A percentile compares a stretch with the other conserved stretches of the same genome.
These are phyloP conservation scores for Pneumocystis oryctolagi DNA, from an alignment of 1,139 yeast genomes.

Conservation along the genomic window DNA sequence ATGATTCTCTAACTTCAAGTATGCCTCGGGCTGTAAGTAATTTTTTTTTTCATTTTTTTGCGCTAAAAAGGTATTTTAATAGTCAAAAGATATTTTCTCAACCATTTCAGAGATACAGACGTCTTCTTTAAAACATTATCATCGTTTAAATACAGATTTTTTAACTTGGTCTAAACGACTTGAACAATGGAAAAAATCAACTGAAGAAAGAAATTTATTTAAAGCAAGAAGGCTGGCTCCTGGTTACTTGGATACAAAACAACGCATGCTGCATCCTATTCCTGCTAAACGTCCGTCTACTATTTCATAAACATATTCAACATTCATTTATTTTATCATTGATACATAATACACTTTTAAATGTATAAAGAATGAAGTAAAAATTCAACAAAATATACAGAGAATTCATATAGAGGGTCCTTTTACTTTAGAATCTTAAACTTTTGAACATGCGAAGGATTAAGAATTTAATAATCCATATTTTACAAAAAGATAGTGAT, in stretches of 20 bases:
- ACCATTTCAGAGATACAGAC: neutral
- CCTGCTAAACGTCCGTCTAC: neutral
- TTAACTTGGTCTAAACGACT: neutral
- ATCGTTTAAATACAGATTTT: neutral
- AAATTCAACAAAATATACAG: too few relatives aligned
- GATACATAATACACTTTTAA: too few relatives aligned
- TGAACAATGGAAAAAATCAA: slow-evolving; percentile 5
- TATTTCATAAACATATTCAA: neutral
- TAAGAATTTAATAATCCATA: too few relatives aligned
- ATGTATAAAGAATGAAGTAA: too few relatives aligned
- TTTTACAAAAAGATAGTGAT: too few relatives aligned
- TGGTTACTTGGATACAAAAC: slow-evolving; percentile 10
- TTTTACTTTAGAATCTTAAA: too few relatives aligned
- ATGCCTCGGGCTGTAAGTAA: neutral
- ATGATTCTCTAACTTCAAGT: neutral
- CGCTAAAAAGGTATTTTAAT: too few relatives aligned
- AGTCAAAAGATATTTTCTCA: neutral
- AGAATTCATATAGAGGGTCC: too few relatives aligned
- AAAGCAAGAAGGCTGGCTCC: slow-evolving; percentile 10
- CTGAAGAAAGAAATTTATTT: neutral
- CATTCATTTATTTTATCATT: neutral
- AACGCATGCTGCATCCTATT: slow-evolving; percentile 7
- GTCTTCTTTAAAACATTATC: neutral
- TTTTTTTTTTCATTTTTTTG: neutral
- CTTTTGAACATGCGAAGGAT: too few relatives aligned